phyloP scores from a whole-genome alignment of 768 basidiomycete species.

The Polyporus arcularius region DNA sequence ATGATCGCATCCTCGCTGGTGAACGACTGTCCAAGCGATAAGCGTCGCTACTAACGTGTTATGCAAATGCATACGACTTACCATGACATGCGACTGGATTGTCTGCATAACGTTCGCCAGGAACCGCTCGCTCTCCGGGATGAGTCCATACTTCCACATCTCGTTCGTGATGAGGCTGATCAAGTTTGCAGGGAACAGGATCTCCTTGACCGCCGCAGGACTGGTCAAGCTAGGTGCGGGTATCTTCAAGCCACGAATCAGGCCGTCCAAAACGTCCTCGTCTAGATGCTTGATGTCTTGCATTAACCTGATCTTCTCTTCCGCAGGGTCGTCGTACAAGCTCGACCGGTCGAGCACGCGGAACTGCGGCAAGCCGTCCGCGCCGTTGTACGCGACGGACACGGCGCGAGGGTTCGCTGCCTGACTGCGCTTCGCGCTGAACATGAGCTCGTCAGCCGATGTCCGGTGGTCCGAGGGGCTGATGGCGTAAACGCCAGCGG shows the following conservation, averaged over 20 bases:
- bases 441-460: slow-evolving; percentile 77
- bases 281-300: slow-evolving; percentile 89
- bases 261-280: slow-evolving; percentile 88
- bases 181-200: slow-evolving; percentile 97
- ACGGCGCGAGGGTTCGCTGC: slow-evolving; percentile 79
- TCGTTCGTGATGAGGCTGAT: slow-evolving; percentile 99
- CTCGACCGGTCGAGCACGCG: slow-evolving; percentile 65
- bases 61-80: slow-evolving; percentile 40
- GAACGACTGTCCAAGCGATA: slow-evolving; percentile 61
- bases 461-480: slow-evolving; percentile 64
- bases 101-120: slow-evolving; percentile 98
- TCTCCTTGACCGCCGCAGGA: slow-evolving; percentile 94
- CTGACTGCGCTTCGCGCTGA: slow-evolving; percentile 70
- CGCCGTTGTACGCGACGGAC: slow-evolving; percentile 85
- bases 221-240: slow-evolving; percentile 87
- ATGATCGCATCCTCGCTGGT: slow-evolving; percentile 92
- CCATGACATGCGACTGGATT: slow-evolving; percentile 97
- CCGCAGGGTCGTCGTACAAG: slow-evolving; percentile 86
- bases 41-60: neutral
- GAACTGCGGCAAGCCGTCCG: slow-evolving; percentile 70
- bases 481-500: slow-evolving; percentile 74
- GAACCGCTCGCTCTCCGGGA: slow-evolving; percentile 96
- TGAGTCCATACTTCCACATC: slow-evolving; percentile 99
- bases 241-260: slow-evolving; percentile 91
- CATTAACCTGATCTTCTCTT: slow-evolving; percentile 94